phyloP scores from a whole-genome alignment of 768 basidiomycete genomes.

The Rhizopogon sp. region DNA sequence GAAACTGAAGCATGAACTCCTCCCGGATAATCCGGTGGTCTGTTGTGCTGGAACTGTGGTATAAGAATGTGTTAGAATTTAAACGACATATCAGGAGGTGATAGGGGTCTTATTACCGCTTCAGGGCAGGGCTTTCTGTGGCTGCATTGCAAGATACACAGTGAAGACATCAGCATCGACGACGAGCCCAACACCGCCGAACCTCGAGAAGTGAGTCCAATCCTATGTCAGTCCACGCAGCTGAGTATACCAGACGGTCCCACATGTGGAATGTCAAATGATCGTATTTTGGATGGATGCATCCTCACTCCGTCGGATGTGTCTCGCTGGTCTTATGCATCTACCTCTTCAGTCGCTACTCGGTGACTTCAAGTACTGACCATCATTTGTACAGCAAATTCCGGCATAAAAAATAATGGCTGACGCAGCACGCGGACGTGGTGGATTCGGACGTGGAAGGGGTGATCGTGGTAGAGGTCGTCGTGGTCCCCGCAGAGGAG shows the following conservation, averaged over 20 bases:
- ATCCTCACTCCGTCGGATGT: slow-evolving; percentile 35
- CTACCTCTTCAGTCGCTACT: neutral
- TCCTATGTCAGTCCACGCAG: neutral
- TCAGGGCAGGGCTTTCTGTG: slow-evolving; percentile 23
- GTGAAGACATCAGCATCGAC: slow-evolving; percentile 10
- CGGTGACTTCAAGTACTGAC: slow-evolving; percentile 15
- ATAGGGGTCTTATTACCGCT: slow-evolving; percentile 14
- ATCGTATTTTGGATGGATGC: slow-evolving; percentile 43
- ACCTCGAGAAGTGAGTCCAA: slow-evolving; percentile 36
- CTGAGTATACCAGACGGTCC: neutral
- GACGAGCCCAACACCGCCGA: slow-evolving; percentile 14
- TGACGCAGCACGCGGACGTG: slow-evolving; percentile 89
- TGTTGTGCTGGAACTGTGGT: slow-evolving; percentile 5
- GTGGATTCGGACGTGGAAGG: slow-evolving; percentile 85
- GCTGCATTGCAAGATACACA: neutral
- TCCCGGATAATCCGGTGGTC: neutral
- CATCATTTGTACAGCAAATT: slow-evolving; percentile 20
- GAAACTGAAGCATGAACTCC: neutral
- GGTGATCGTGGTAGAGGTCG: slow-evolving; percentile 63
- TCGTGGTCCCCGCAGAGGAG: slow-evolving; percentile 86
- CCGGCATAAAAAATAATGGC: slow-evolving; percentile 51
- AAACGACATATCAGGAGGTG: slow-evolving; percentile 5
- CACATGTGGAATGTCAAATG: neutral
- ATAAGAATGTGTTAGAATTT: neutral
- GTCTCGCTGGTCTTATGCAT: neutral